These are phyloP conservation scores for Orbilia javanica DNA, from an alignment of 2,329 filamentous ascomycete genomes.

Conservation along the genomic window DNA sequence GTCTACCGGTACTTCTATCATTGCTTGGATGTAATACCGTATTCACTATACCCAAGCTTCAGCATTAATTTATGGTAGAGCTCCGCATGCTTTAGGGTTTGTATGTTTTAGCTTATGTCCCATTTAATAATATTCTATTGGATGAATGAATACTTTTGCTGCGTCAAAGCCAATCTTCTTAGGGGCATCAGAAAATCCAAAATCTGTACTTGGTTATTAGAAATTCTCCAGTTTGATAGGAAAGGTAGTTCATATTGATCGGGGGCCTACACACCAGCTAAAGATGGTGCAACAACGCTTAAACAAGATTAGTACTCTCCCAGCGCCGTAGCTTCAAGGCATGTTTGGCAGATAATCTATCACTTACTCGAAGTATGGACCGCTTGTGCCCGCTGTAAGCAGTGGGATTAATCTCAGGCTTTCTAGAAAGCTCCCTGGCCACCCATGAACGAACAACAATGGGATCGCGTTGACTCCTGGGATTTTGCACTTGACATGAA, in stretches of 20 bases:
- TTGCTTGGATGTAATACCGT: constrained; percentile 46
- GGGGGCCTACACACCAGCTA: constrained; percentile 21
- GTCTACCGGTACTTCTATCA: too few relatives aligned
- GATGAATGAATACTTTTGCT: constrained; percentile 21
- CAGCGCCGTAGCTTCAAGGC: background rate
- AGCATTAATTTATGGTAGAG: constrained; percentile 66
- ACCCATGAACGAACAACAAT: constrained; percentile 67
- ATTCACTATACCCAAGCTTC: constrained; percentile 65
- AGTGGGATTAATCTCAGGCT: constrained; percentile 53
- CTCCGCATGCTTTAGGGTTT: constrained; percentile 61
- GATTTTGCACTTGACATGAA: constrained; percentile 61
- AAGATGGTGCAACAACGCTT: constrained; percentile 66
- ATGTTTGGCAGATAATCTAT: background rate
- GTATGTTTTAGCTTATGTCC: background rate
- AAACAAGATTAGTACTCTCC: background rate
- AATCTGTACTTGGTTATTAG: constrained; percentile 59
- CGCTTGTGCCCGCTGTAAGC: constrained; percentile 23
- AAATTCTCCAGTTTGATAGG: background rate
- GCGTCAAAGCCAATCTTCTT: constrained; percentile 63
- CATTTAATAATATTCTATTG: too few relatives aligned
- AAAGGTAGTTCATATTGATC: background rate
- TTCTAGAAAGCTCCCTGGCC: constrained; percentile 67
- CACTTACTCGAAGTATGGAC: constrained; percentile 43
- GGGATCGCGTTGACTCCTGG: constrained; percentile 64
- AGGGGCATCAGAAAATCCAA: constrained; percentile 66